phyloP scores from a whole-genome alignment of 768 basidiomycete genomes.

The Rhizopogon vinicolor region DNA sequence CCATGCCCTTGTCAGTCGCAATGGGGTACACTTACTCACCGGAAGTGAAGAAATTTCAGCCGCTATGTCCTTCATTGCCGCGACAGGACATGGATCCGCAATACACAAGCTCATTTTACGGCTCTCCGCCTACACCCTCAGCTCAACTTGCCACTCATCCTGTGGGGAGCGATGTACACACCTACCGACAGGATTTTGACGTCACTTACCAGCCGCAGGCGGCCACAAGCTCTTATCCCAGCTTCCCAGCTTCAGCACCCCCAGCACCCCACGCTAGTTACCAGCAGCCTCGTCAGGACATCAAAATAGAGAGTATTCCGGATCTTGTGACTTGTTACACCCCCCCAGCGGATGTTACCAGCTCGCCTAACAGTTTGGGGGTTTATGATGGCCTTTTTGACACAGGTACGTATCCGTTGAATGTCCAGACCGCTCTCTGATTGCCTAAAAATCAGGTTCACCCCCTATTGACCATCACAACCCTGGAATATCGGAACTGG shows the following conservation, averaged over 20 bases:
- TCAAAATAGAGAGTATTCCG: conserved; percentile 25
- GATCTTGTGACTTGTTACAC: conserved; percentile 15
- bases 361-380: conserved; percentile 17
- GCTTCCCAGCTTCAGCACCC: conserved; percentile 12
- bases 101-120: conserved; percentile 11
- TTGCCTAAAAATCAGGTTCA: background rate
- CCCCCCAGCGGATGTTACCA: conserved; percentile 17
- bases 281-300: conserved; percentile 14
- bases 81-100: conserved; percentile 20
- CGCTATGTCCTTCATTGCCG: conserved; percentile 29
- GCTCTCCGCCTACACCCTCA: conserved; percentile 8
- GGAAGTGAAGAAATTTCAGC: conserved; percentile 30
- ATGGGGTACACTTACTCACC: conserved; percentile 30
- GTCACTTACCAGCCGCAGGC: conserved; percentile 16
- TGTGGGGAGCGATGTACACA: conserved; percentile 10
- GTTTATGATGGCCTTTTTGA: conserved; percentile 18
- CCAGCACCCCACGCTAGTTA: conserved; percentile 17
- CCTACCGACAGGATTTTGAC: conserved; percentile 23
- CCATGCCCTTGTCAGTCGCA: conserved; percentile 26
- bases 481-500: conserved; percentile 7
- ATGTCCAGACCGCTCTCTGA: background rate
- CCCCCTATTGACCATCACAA: background rate
- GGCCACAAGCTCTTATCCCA: conserved; percentile 20
- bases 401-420: conserved; percentile 20
- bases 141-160: conserved; percentile 9